Evolutionary conservation across 306 rosid genomes (phyloP).

Genomic region (Malus domestica): DNA sequence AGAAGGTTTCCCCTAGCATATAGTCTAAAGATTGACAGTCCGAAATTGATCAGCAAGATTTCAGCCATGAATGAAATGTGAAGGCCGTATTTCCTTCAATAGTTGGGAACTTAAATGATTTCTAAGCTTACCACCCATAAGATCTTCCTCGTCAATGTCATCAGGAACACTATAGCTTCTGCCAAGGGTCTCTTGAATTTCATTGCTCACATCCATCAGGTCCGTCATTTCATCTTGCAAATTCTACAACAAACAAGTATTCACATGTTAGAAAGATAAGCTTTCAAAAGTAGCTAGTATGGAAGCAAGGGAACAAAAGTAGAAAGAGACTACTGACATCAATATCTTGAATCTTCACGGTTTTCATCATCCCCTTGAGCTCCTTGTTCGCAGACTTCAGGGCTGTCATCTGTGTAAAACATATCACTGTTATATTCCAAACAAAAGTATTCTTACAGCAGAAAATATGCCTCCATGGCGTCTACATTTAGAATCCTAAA

Average conservation of each 20-base stretch:
- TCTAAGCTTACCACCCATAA: slow-evolving; percentile 81
- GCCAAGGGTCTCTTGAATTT: slow-evolving; percentile 91
- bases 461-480: slow-evolving; percentile 9
- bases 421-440: slow-evolving; percentile 8
- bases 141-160: slow-evolving; percentile 93
- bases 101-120: slow-evolving; percentile 4
- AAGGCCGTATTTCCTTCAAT: neutral
- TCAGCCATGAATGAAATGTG: neutral
- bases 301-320: slow-evolving; percentile 13
- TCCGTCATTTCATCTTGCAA: slow-evolving; percentile 99
- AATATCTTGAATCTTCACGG: slow-evolving; percentile 92
- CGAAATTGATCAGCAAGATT: neutral
- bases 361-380: slow-evolving; percentile 96
- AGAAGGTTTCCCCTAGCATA: neutral
- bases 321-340: slow-evolving; percentile 51
- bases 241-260: slow-evolving; percentile 39
- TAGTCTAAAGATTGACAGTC: neutral
- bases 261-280: slow-evolving; percentile 9
- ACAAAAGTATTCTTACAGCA: neutral
- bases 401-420: slow-evolving; percentile 68
- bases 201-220: slow-evolving; percentile 93
- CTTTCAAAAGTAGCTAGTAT: neutral
- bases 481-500: slow-evolving; percentile 22
- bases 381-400: slow-evolving; percentile 97
- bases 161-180: slow-evolving; percentile 97